Evolutionary conservation across 805 yeast species (phyloP), one percentile per base, ranked within the genome.

Genomic region (Scheffersomyces stipitis): DNA sequence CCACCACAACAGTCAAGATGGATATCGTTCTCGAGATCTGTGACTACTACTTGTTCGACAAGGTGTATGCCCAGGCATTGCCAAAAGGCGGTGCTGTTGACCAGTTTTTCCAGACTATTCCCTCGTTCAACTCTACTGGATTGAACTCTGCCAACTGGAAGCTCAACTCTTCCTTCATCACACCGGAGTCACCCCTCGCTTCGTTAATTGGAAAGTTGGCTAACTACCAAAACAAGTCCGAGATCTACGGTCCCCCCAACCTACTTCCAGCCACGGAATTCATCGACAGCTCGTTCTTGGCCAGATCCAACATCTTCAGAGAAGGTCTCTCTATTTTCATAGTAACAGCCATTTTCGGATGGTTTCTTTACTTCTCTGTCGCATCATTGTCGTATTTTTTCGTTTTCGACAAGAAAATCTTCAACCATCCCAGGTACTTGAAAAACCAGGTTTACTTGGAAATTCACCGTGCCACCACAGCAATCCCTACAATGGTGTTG

Each of bases 381-480:
- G 98, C 98, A 3, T 71, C 81, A 12, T 51, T 85, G n/a, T 81
- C 95, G 8, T 93, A 86, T 60, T 48, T 71, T 26, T 79, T 83
- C 49, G 80, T 93, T 16, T 93, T 87, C 58, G 97, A 93, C 64
- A 84, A 82, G 57, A 81, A 81, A 37, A 86, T 88, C 41, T 88
- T 91, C 75, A 87, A 91, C 65, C 99, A 93, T 62, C 99, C 99
- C 41, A 78, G 96, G 60, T 91, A 86, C 63, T 75, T 93, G 64
- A 93, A 93, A 61, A 91, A 93, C 66, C 99, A 93, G 69, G 80
- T 93, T 78, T 65, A 76, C 4, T 67, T 87, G 56, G 99, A 93
- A 60, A 85, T 91, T 45, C 66, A 74, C 45, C 83, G 81, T 56
- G 96, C 96, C 0, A 46, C 78, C 42, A 64, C 83, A 14, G 83